Percentiles rank a stretch among this genome's conserved stretches.
Conservation (phyloP, 192 early-diverging fungal species). For the Chytriomyces confervae region DNA sequence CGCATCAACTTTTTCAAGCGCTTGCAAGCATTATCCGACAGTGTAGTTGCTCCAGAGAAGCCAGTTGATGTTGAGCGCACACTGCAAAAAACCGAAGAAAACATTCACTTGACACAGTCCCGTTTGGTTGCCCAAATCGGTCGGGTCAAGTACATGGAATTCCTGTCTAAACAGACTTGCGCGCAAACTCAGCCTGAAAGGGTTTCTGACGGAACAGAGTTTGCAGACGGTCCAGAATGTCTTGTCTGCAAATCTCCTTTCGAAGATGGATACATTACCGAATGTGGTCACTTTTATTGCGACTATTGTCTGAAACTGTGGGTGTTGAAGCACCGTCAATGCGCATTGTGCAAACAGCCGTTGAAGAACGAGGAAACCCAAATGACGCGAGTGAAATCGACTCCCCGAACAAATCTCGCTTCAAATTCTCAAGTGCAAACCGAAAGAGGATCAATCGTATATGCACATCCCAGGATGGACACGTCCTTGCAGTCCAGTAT, state of each 20-base stretch:
- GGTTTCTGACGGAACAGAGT: constrained; percentile 2
- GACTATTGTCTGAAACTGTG: constrained; percentile 44
- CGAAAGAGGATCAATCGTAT: background rate
- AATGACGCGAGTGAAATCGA: constrained; percentile 7
- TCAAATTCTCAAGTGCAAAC: background rate
- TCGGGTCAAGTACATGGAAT: constrained; percentile 26
- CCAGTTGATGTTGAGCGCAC: constrained; percentile 30
- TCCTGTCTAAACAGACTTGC: constrained; percentile 7
- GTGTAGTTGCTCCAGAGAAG: constrained; percentile 36
- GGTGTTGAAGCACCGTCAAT: constrained; percentile 46
- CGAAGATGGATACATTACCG: constrained; percentile 43
- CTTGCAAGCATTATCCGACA: constrained; percentile 50
- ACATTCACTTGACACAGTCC: constrained; percentile 11
- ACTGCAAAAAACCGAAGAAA: constrained; percentile 16
- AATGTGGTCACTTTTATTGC: constrained; percentile 55
- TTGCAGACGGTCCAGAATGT: constrained; percentile 27
- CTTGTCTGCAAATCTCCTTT: constrained; percentile 38
- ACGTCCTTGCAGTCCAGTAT: background rate
- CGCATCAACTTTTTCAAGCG: constrained; percentile 49
- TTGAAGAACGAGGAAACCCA: constrained; percentile 5
- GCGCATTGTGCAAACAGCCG: constrained; percentile 50
- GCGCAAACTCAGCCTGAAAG: constrained; percentile 8
- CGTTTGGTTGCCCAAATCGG: constrained; percentile 23
- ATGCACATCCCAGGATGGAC: background rate
- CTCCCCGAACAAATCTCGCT: background rate